Percentiles rank a stretch among this genome's conserved stretches.
Evolutionary conservation across 768 basidiomycete species (phyloP).

Genomic region (Agaricus blazei): DNA sequence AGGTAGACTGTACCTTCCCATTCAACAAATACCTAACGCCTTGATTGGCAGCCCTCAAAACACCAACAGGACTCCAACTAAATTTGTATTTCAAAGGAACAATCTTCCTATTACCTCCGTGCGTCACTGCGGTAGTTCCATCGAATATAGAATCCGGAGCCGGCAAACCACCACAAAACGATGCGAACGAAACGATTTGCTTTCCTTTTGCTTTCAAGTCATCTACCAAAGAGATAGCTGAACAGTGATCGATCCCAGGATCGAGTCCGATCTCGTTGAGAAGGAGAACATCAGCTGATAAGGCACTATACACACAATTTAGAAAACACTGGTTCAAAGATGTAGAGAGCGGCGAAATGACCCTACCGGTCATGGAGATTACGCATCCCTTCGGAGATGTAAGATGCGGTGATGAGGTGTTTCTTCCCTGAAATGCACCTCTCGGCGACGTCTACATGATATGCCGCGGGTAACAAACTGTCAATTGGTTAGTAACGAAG

Average conservation of each 20-base stretch:
- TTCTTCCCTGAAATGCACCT: constrained; percentile 63
- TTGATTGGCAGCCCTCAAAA: constrained; percentile 76
- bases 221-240: constrained; percentile 67
- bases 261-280: constrained; percentile 90
- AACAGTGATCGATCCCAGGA: constrained; percentile 87
- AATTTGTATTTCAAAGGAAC: constrained; percentile 89
- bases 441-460: constrained; percentile 70
- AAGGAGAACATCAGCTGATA: constrained; percentile 57
- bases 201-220: constrained; percentile 47
- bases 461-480: constrained; percentile 76
- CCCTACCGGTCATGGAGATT: constrained; percentile 55
- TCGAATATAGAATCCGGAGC: constrained; percentile 48
- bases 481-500: neutral
- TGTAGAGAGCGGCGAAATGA: neutral
- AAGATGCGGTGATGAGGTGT: constrained; percentile 89
- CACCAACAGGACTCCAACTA: constrained; percentile 89
- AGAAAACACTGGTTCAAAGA: neutral
- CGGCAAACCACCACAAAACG: constrained; percentile 92
- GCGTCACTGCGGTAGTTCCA: no score
- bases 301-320: constrained; percentile 38
- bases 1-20: constrained; percentile 37
- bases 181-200: constrained; percentile 67
- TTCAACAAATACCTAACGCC: constrained; percentile 59
- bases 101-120: constrained; percentile 24
- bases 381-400: constrained; percentile 77